Conservation (phyloP, 169 alveolate genomes). For the Plasmodium reichenowi region DNA sequence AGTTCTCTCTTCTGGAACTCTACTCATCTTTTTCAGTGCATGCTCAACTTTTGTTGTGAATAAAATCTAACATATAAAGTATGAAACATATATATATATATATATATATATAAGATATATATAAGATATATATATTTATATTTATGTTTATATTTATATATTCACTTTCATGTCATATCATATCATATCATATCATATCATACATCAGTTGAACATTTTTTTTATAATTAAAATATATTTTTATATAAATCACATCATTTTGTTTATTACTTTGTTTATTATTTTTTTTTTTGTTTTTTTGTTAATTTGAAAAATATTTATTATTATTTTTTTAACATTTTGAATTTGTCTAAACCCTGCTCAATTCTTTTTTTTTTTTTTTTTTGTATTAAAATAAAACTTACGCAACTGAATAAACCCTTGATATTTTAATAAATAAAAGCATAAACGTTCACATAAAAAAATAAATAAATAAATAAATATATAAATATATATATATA, state of each 20-base stretch:
- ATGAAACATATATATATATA: not conserved
- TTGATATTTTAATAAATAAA: too few species aligned
- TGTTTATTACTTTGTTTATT: not conserved
- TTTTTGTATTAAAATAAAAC: too few species aligned
- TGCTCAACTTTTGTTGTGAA: conserved; percentile 27
- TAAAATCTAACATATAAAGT: not conserved
- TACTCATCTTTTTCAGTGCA: conserved; percentile 42
- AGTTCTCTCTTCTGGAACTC: conserved; percentile 52
- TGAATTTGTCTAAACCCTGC: too few species aligned
- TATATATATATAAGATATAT: not conserved
- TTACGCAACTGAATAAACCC: too few species aligned
- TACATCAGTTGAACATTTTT: not conserved
- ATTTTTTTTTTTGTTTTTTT: not conserved
- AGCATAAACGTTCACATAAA: too few species aligned
- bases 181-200: not conserved
- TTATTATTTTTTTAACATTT: too few species aligned
- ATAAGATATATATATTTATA: not conserved
- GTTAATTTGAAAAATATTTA: not conserved
- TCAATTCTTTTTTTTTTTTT: too few species aligned
- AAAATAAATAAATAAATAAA: too few species aligned
- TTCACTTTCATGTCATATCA: not conserved
- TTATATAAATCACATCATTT: not conserved
- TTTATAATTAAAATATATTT: not conserved
- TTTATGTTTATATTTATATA: not conserved
- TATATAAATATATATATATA: too few species aligned